Conservation (phyloP, 352 stramenopile genomes). For the Phytophthora pinifolia region DNA sequence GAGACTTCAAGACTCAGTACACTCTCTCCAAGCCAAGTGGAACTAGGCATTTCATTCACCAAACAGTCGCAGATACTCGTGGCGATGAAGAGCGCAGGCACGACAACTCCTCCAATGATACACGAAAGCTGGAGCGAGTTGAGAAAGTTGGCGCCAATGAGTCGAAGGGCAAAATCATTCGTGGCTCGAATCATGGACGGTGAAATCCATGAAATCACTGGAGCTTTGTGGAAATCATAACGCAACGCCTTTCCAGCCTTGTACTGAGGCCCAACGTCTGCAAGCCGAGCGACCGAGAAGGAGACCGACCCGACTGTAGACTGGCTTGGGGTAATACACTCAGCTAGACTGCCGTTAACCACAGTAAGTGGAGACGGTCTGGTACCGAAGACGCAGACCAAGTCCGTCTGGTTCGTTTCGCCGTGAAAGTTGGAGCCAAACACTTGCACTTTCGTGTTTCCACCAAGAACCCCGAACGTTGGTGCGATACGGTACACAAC, state of each 20-base stretch:
- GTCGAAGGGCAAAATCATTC: conserved; percentile 9
- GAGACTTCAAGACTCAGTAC: conserved; percentile 78
- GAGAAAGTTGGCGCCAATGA: conserved; percentile 38
- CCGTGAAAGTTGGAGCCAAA: conserved; percentile 25
- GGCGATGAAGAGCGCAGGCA: conserved; percentile 34
- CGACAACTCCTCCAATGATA: conserved; percentile 18
- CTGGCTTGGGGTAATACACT: conserved; percentile 28
- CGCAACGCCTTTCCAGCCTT: neutral
- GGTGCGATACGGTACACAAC: conserved; percentile 38
- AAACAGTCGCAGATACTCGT: conserved; percentile 31
- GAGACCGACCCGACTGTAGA: conserved; percentile 5
- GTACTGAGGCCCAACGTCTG: neutral
- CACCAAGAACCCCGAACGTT: conserved; percentile 41
- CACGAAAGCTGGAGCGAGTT: conserved; percentile 45
- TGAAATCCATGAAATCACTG: conserved; percentile 14
- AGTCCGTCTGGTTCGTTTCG: conserved; percentile 14
- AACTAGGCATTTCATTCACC: conserved; percentile 5
- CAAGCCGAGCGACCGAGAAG: conserved; percentile 26
- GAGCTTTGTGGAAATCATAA: conserved; percentile 26
- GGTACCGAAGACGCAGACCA: conserved; percentile 40
- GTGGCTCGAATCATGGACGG: conserved; percentile 23
- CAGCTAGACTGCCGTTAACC: conserved; percentile 20
- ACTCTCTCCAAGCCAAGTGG: conserved; percentile 9
- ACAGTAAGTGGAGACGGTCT: conserved; percentile 18
- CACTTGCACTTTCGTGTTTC: conserved; percentile 41